phyloP scores from a whole-genome alignment of 768 basidiomycete genomes.

The Suillus occidentalis region DNA sequence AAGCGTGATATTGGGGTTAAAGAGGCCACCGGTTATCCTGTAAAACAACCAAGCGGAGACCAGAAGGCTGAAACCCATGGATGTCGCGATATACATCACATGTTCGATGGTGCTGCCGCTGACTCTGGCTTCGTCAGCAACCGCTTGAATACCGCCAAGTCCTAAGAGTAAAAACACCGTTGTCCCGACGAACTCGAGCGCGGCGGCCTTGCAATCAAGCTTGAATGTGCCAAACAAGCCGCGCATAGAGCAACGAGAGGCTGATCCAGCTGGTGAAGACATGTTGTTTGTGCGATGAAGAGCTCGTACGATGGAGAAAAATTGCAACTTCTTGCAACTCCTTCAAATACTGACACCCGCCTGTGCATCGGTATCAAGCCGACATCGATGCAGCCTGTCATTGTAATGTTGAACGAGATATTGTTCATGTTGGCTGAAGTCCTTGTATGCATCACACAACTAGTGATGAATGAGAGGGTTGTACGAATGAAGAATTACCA shows the following conservation, averaged over 20 bases:
- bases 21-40: conserved; percentile 61
- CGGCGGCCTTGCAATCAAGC: conserved; percentile 48
- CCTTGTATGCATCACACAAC: neutral
- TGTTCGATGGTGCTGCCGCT: conserved; percentile 40
- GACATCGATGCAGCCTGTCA: neutral
- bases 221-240: conserved; percentile 29
- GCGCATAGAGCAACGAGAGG: conserved; percentile 9
- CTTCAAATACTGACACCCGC: neutral
- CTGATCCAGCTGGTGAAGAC: neutral
- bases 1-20: conserved; percentile 63
- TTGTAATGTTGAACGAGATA: neutral
- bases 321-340: neutral
- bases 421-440: neutral
- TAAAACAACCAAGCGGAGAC: conserved; percentile 70
- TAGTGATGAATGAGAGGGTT: neutral
- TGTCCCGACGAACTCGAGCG: conserved; percentile 59
- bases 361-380: neutral
- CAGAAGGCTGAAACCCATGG: conserved; percentile 62
- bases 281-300: neutral
- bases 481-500: neutral
- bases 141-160: conserved; percentile 62
- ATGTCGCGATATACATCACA: conserved; percentile 55
- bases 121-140: conserved; percentile 36
- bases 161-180: conserved; percentile 62
- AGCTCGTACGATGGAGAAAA: neutral